Evolutionary conservation across 2,329 filamentous ascomycete species (phyloP).

Genomic region (Hypoxylon sp.): DNA sequence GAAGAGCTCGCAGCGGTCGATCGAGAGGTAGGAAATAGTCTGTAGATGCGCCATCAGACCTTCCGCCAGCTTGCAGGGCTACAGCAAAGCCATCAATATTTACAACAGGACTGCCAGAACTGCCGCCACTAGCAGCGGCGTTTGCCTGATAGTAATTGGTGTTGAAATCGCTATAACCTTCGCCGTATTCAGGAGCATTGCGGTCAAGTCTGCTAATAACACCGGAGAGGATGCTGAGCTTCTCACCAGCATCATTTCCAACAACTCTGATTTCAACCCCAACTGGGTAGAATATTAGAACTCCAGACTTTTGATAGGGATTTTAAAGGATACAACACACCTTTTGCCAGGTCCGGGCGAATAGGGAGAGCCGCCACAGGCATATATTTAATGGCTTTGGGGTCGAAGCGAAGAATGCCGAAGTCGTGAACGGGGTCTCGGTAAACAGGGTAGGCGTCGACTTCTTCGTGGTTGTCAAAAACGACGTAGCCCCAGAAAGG

Average conservation of each 20-base stretch:
- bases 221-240: slow-evolving; percentile 96
- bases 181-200: slow-evolving; percentile 97
- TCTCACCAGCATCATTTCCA: slow-evolving; percentile 98
- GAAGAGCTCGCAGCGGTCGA: slow-evolving; percentile 85
- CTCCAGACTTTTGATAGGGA: background rate
- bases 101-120: slow-evolving; percentile 97
- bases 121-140: slow-evolving; percentile 94
- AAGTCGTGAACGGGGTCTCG: slow-evolving; percentile 99
- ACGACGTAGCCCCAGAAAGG: slow-evolving; percentile 99
- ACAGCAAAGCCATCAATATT: slow-evolving; percentile 94
- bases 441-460: slow-evolving; percentile 96
- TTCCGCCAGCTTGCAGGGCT: slow-evolving; percentile 91
- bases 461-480: slow-evolving; percentile 98
- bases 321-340: slow-evolving; percentile 53
- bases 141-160: slow-evolving; percentile 97
- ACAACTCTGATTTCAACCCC: slow-evolving; percentile 96
- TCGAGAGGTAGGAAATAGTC: slow-evolving; percentile 98
- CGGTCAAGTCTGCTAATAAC: slow-evolving; percentile 96
- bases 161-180: slow-evolving; percentile 98
- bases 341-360: slow-evolving; percentile 85
- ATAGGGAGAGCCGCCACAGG: slow-evolving; percentile 83
- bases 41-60: slow-evolving; percentile 94
- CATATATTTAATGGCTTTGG: slow-evolving; percentile 98
- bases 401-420: slow-evolving; percentile 95
- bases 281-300: slow-evolving; percentile 61